Percentiles rank a stretch among this genome's conserved stretches.
These are phyloP conservation scores for Stephanodiscus triporus DNA, from an alignment of 108 stramenopile genomes.

Conservation along the genomic window DNA sequence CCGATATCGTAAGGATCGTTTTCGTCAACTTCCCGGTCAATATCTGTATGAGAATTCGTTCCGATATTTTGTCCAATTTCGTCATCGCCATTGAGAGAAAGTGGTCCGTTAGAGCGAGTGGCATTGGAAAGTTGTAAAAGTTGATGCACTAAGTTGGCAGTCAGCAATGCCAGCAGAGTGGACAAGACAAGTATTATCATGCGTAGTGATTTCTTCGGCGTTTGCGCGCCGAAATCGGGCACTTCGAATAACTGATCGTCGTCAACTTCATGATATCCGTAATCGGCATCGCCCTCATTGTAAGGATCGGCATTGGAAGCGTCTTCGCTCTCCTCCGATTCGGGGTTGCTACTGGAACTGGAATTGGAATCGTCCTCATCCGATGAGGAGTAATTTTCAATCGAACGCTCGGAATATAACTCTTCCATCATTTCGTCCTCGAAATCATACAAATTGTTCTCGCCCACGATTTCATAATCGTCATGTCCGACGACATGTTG, in stretches of 20 bases:
- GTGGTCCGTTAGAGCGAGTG: background rate
- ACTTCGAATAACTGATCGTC: background rate
- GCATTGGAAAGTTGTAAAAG: background rate
- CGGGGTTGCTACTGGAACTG: background rate
- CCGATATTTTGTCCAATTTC: background rate
- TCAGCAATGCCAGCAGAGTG: background rate
- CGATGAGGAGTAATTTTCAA: background rate
- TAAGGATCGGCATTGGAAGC: background rate
- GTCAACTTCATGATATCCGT: background rate
- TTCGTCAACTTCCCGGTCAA: background rate
- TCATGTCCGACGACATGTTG: no score
- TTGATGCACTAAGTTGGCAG: constrained; percentile 12
- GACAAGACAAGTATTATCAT: background rate
- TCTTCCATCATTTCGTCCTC: background rate
- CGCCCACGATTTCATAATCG: no score
- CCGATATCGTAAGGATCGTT: no score
- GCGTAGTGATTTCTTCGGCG: background rate
- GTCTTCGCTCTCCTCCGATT: background rate
- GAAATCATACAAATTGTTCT: no score
- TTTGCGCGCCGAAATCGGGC: background rate
- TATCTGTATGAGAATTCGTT: background rate
- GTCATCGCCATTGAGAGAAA: background rate
- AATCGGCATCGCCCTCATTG: background rate
- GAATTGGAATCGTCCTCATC: background rate
- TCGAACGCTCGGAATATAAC: background rate